These are phyloP conservation scores for Plectosphaerella plurivora DNA, from an alignment of 2,329 filamentous ascomycete genomes.

Conservation along the genomic window DNA sequence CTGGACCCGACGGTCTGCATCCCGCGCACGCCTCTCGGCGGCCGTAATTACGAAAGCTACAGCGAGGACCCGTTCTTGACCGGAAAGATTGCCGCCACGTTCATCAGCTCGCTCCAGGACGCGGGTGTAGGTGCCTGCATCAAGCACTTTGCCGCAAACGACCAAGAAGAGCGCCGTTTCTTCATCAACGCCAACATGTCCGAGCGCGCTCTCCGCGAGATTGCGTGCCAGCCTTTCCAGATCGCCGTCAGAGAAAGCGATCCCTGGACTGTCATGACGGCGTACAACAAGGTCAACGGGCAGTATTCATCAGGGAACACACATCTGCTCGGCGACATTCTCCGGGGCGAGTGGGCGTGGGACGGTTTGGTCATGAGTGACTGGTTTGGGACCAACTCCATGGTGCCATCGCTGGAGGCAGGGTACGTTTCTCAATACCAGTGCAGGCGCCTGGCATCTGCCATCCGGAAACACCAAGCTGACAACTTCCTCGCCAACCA, in stretches of 20 bases:
- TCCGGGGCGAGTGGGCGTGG: slow-evolving; percentile 39
- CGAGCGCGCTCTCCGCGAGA: slow-evolving; percentile 25
- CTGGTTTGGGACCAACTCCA: slow-evolving; percentile 33
- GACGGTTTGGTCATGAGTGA: slow-evolving; percentile 42
- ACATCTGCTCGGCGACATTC: slow-evolving; percentile 30
- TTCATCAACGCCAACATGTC: slow-evolving; percentile 19
- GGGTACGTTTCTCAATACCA: too few relatives aligned
- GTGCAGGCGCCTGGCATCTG: too few relatives aligned
- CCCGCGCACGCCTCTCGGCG: slow-evolving; percentile 50
- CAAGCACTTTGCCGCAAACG: slow-evolving; percentile 63
- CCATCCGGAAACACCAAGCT: too few relatives aligned
- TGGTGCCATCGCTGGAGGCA: slow-evolving; percentile 10
- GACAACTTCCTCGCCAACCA: slow-evolving; percentile 21
- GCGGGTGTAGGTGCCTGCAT: slow-evolving; percentile 36
- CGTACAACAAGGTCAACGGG: slow-evolving; percentile 39
- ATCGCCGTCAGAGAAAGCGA: slow-evolving; percentile 20
- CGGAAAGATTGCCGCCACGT: slow-evolving; percentile 56
- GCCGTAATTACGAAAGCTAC: slow-evolving; percentile 79
- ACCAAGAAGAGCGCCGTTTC: slow-evolving; percentile 50
- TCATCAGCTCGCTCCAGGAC: slow-evolving; percentile 51
- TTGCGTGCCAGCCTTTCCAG: slow-evolving; percentile 37
- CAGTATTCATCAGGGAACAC: slow-evolving; percentile 7
- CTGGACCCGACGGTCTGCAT: slow-evolving; percentile 7
- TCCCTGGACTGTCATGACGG: slow-evolving; percentile 40
- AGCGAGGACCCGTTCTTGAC: slow-evolving; percentile 71